Evolutionary conservation across 2,329 filamentous ascomycete species (phyloP), one percentile per base, ranked within the genome.

Genomic region (Diplodia scrobiculata): DNA sequence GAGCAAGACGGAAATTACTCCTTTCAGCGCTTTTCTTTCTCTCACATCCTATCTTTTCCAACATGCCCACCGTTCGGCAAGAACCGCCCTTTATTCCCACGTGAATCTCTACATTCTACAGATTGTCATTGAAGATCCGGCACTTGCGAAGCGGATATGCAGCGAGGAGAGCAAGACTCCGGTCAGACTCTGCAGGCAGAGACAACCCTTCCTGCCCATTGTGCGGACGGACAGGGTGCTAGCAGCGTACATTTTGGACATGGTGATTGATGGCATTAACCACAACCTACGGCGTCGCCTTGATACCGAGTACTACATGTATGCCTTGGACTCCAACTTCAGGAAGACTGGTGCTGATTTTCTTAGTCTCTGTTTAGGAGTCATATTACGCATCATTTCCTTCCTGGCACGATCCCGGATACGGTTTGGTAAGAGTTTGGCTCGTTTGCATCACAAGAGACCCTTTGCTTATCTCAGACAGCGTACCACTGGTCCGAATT

Each of bases 401-500:
- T 91, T 94, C 74, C 85, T 98, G 47, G 91, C 91, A 52, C 88
- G 90, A 69, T 91, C 90, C 58, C 88, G 92, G 72, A 92, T 89
- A 36, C 89, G 95, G 38, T 83, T 98, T 19, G 79, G 77, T 78
- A 73, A 66, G 72, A 67, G 50, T 21, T 45, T 47, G 45, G 48
- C 38, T 38, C 2, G 36, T 19, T 25, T 11, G 36, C 17, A 11
- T 53, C 19, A 19, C 41, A 52, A 32, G 34, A 67, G 36, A 65
- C 50, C n/a, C 55, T 47, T 17, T 59, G n/a, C 45, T 68, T 51
- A 70, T 59, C 53, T 6, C 10, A 60, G 10, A 17, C 45, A 73
- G 68, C 83, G 17, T 97, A 97, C 76, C 95, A 99, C 79, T 99
- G 95, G 95, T 88, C 92, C 0, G 93, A 98, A 73, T 85, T 99